Evolutionary conservation across 139 green algal species (phyloP), one percentile per base, ranked within the genome.

Genomic region (Chlamydomonas schloesseri): DNA sequence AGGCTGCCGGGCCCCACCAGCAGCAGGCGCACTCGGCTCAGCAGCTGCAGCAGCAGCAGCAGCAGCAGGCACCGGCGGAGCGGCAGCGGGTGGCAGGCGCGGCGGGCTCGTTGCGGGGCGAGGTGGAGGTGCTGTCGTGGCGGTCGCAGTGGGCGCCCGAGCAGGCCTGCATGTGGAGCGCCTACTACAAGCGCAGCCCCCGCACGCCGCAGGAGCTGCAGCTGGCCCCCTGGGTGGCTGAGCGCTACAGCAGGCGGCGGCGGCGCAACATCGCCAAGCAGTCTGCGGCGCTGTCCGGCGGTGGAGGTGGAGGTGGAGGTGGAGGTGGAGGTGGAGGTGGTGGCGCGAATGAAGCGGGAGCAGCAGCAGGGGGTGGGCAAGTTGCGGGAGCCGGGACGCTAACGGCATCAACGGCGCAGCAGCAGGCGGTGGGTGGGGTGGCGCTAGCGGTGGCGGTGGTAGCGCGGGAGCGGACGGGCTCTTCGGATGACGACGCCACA

Each of bases 181-280:
- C 4, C n/a, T 53, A 84, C 37, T 84, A 84, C 78, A 33, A 67
- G n/a, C 42, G 29, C 64, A 69, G 65, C 65, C 31, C 78, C n/a
- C 78, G 78, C 21, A 46, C 15, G 20, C 78, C 78, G 26, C 29
- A 60, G 1, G 78, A 84, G 18, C 34, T 84, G 23, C 37, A 60
- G 64, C 78, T 84, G 15, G 78, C 78, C 42, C 78, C 78, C 78
- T 84, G 78, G 78, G 78, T 84, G 78, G 78, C 78, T 5, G 78
- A 84, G 46, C 78, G 78, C 15, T 84, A 84, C 62, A 84, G 78
- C 78, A 42, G 78, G 9, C 64, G 78, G 26, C 64, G 46, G 42
- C 78, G 76, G 15, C 60, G 62, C 28, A 53, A 58, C 58, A n/a
- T 72, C 8, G 58, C 57, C 0, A 55, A 73, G 37, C 60, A 73